Evolutionary conservation across 345 rosid species (phyloP).

Genomic region (Lagerstroemia speciosa): DNA sequence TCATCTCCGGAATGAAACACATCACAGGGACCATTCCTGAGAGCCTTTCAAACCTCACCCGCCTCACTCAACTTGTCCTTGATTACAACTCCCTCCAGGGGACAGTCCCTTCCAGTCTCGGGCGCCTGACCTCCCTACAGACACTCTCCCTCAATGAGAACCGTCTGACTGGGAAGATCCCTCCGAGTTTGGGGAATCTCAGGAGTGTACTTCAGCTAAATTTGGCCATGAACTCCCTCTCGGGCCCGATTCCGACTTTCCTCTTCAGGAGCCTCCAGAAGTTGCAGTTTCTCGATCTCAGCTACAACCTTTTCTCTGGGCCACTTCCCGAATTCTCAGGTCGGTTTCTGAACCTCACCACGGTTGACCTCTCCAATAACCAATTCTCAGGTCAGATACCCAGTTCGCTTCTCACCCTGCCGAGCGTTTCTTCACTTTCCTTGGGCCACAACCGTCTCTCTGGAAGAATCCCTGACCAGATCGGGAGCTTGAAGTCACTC

Average conservation of each 20-base stretch:
- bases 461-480: slow-evolving; percentile 61
- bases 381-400: slow-evolving; percentile 54
- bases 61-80: slow-evolving; percentile 47
- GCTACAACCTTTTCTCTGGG: slow-evolving; percentile 65
- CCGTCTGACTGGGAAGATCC: slow-evolving; percentile 53
- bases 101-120: slow-evolving; percentile 48
- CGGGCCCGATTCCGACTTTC: slow-evolving; percentile 57
- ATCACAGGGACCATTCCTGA: slow-evolving; percentile 74
- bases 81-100: slow-evolving; percentile 77
- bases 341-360: slow-evolving; percentile 41
- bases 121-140: slow-evolving; percentile 38
- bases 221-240: slow-evolving; percentile 49
- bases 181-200: slow-evolving; percentile 52
- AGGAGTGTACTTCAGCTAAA: slow-evolving; percentile 31
- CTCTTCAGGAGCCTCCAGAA: slow-evolving; percentile 33
- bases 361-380: slow-evolving; percentile 60
- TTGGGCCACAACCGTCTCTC: slow-evolving; percentile 54
- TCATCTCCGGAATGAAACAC: slow-evolving; percentile 58
- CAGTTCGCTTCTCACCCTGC: slow-evolving; percentile 43
- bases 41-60: slow-evolving; percentile 35
- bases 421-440: slow-evolving; percentile 43
- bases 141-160: slow-evolving; percentile 59
- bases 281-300: slow-evolving; percentile 68
- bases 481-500: slow-evolving; percentile 60
- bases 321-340: slow-evolving; percentile 48